Evolutionary conservation across 306 rosid genomes (phyloP).

Genomic region (Gillenia trifoliata): DNA sequence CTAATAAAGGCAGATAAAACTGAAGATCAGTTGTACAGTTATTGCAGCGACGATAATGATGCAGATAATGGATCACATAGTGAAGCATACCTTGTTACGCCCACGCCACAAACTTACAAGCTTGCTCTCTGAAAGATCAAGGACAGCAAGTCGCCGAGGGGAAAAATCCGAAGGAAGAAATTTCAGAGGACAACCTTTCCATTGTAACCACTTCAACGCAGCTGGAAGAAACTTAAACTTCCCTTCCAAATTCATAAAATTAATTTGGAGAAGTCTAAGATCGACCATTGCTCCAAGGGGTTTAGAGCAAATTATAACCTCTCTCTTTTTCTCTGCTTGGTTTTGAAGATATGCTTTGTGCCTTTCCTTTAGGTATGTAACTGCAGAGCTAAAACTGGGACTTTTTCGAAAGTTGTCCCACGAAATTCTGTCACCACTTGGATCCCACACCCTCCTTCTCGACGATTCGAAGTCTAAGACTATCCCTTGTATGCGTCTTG

Average conservation of each 20-base stretch:
- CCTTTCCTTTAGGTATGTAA: slow-evolving; percentile 28
- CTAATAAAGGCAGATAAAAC: no score
- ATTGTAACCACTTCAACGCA: slow-evolving; percentile 61
- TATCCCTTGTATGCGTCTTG: slow-evolving; percentile 36
- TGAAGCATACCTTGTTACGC: slow-evolving; percentile 24
- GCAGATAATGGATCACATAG: background rate
- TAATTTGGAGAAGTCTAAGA: slow-evolving; percentile 52
- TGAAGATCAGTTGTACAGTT: no score
- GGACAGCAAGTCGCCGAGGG: slow-evolving; percentile 47
- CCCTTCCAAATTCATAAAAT: slow-evolving; percentile 46
- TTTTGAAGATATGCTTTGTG: slow-evolving; percentile 19
- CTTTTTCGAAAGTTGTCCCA: slow-evolving; percentile 13
- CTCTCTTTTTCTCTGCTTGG: slow-evolving; percentile 20
- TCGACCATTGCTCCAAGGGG: slow-evolving; percentile 39
- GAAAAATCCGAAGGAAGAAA: slow-evolving; percentile 34
- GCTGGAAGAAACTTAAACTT: slow-evolving; percentile 34
- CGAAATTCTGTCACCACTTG: slow-evolving; percentile 15
- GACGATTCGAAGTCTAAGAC: slow-evolving; percentile 37
- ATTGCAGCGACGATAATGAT: no score
- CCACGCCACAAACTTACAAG: slow-evolving; percentile 34
- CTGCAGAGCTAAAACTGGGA: slow-evolving; percentile 24
- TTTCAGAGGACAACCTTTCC: slow-evolving; percentile 55
- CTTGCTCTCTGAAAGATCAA: slow-evolving; percentile 52
- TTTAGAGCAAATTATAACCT: slow-evolving; percentile 27
- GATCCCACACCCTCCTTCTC: background rate